Evolutionary conservation across 805 yeast genomes (phyloP).

Genomic region (Ogataea nonfermentans): DNA sequence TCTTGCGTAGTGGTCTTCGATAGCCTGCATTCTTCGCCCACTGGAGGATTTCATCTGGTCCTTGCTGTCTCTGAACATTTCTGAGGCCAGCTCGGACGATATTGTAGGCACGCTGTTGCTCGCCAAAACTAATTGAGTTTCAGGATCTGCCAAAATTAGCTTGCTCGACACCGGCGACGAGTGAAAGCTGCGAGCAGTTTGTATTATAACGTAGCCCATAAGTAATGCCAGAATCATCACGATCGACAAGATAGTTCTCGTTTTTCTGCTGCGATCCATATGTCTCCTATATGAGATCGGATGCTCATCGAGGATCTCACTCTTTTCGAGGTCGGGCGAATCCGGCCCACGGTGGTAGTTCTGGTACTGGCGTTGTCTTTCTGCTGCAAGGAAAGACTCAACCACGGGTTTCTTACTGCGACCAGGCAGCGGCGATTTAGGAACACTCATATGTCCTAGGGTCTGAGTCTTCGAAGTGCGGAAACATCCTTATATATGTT

Average conservation of each 20-base stretch:
- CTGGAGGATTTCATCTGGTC: background rate
- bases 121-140: background rate
- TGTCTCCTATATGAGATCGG: background rate
- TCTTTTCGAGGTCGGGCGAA: slow-evolving; percentile 14
- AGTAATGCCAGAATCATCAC: slow-evolving; percentile 8
- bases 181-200: slow-evolving; percentile 9
- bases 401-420: slow-evolving; percentile 11
- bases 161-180: background rate
- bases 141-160: slow-evolving; percentile 1
- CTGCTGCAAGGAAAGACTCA: slow-evolving; percentile 16
- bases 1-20: slow-evolving; percentile 14
- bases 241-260: slow-evolving; percentile 6
- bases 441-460: slow-evolving; percentile 1
- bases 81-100: background rate
- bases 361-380: slow-evolving; percentile 17
- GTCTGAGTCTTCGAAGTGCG: background rate
- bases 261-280: slow-evolving; percentile 4
- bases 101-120: slow-evolving; percentile 5
- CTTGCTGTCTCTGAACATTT: background rate
- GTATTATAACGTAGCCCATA: slow-evolving; percentile 9
- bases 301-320: background rate
- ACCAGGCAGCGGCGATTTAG: slow-evolving; percentile 12
- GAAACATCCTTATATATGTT: slow-evolving; percentile 6
- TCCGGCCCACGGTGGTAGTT: slow-evolving; percentile 4
- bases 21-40: slow-evolving; percentile 9